Conservation (phyloP, 768 basidiomycete genomes). For the Boletus eberwhitei region DNA sequence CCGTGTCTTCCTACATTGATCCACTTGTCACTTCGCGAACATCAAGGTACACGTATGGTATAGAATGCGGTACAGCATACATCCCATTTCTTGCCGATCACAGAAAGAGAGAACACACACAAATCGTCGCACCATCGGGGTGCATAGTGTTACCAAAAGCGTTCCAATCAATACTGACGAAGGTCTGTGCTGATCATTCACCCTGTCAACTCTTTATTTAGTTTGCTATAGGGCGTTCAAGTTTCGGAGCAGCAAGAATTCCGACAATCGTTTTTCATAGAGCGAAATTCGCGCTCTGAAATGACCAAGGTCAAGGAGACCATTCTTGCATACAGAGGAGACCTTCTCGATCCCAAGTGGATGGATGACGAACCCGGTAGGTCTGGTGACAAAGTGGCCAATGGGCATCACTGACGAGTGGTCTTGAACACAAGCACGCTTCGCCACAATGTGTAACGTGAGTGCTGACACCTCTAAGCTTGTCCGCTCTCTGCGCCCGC, state of each 20-base stretch:
- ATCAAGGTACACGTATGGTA: slow-evolving; percentile 39
- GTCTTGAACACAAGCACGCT: not conserved
- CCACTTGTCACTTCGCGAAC: slow-evolving; percentile 45
- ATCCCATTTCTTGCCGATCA: slow-evolving; percentile 36
- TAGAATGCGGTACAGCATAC: slow-evolving; percentile 28
- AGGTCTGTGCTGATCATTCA: slow-evolving; percentile 15
- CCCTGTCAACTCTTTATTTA: not conserved
- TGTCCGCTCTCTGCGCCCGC: not conserved
- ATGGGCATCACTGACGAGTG: not conserved
- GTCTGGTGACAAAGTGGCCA: not conserved
- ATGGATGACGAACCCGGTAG: slow-evolving; percentile 13
- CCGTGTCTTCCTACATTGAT: slow-evolving; percentile 38
- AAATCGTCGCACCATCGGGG: slow-evolving; percentile 26
- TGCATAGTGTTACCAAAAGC: slow-evolving; percentile 26
- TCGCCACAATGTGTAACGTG: slow-evolving; percentile 12
- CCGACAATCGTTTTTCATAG: slow-evolving; percentile 3
- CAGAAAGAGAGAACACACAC: slow-evolving; percentile 24
- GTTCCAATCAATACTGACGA: slow-evolving; percentile 37
- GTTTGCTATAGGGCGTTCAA: slow-evolving; percentile 4
- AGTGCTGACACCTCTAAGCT: slow-evolving; percentile 8
- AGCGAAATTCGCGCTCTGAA: not conserved
- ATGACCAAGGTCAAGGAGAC: not conserved
- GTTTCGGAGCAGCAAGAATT: slow-evolving; percentile 23
- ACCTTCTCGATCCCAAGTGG: slow-evolving; percentile 5
- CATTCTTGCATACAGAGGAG: slow-evolving; percentile 19